Conservation (phyloP, 306 rosid species). For the Medicago ruthenica region DNA sequence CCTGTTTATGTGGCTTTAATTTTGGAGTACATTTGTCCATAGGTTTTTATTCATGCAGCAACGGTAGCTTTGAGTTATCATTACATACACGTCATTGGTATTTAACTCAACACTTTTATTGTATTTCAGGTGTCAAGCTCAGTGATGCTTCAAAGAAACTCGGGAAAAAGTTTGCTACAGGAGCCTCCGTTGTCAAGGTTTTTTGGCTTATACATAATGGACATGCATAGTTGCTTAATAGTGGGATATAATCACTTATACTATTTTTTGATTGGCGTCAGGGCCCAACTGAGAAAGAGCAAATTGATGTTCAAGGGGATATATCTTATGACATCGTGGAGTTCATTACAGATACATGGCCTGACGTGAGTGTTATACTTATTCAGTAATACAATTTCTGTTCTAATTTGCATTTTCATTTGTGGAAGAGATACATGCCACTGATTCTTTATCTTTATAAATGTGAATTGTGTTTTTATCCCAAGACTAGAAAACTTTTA, state of each 20-base stretch:
- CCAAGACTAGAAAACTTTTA: neutral
- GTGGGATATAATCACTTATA: slow-evolving; percentile 37
- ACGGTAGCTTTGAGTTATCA: slow-evolving; percentile 21
- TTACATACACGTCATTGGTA: neutral
- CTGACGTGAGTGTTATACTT: slow-evolving; percentile 65
- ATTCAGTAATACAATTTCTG: slow-evolving; percentile 14
- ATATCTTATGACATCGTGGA: slow-evolving; percentile 92
- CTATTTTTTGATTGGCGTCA: slow-evolving; percentile 51
- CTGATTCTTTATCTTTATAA: slow-evolving; percentile 33
- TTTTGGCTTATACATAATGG: slow-evolving; percentile 13
- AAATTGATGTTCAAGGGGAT: slow-evolving; percentile 99
- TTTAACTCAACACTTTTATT: slow-evolving; percentile 36
- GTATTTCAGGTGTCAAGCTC: slow-evolving; percentile 81
- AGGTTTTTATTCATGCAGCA: neutral
- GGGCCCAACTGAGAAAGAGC: slow-evolving; percentile 99
- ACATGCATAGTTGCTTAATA: slow-evolving; percentile 24
- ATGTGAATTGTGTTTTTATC: neutral
- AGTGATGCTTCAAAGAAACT: slow-evolving; percentile 99
- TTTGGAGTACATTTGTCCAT: neutral
- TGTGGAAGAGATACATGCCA: slow-evolving; percentile 12
- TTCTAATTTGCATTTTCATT: slow-evolving; percentile 19
- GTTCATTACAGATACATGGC: slow-evolving; percentile 92
- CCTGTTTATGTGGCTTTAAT: neutral
- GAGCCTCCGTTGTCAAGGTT: slow-evolving; percentile 99
- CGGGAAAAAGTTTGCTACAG: slow-evolving; percentile 98